Percentiles rank a stretch among this genome's conserved stretches.
Evolutionary conservation across 495 filamentous ascomycete species (phyloP).

Genomic region (Melanomma pulvis-pyrius): DNA sequence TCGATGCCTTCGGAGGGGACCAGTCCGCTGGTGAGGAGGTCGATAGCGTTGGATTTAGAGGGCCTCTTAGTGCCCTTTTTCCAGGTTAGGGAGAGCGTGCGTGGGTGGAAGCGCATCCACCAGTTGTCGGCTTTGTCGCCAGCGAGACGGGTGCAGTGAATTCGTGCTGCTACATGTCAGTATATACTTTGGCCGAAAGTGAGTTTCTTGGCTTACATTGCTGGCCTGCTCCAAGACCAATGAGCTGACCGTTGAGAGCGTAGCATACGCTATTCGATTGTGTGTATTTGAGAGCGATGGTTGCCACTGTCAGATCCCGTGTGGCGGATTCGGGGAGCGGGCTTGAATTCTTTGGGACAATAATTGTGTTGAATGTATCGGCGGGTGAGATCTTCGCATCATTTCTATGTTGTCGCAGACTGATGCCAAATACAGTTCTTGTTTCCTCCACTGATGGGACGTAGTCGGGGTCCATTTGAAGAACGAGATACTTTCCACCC

Average conservation of each 20-base stretch:
- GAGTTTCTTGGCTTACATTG: conserved; percentile 59
- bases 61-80: conserved; percentile 95
- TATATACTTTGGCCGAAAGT: neutral
- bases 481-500: conserved; percentile 92
- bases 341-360: conserved; percentile 76
- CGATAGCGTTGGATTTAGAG: conserved; percentile 97
- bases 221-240: conserved; percentile 94
- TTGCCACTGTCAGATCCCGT: conserved; percentile 91
- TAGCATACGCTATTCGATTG: conserved; percentile 99
- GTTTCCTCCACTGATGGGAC: conserved; percentile 74
- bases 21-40: conserved; percentile 86
- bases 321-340: conserved; percentile 77
- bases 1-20: conserved; percentile 76
- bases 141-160: conserved; percentile 97
- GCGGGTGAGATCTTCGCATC: conserved; percentile 81
- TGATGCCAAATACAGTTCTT: conserved; percentile 85
- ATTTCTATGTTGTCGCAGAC: conserved; percentile 85
- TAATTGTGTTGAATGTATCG: conserved; percentile 77
- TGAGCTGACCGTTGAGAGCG: conserved; percentile 88
- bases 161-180: conserved; percentile 54
- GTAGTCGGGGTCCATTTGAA: conserved; percentile 90
- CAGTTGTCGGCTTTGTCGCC: conserved; percentile 99
- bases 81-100: conserved; percentile 84
- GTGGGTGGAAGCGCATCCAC: conserved; percentile 97
- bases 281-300: conserved; percentile 95